phyloP scores from a whole-genome alignment of 2,329 filamentous ascomycete genomes.

The Trichoderma gracile region DNA sequence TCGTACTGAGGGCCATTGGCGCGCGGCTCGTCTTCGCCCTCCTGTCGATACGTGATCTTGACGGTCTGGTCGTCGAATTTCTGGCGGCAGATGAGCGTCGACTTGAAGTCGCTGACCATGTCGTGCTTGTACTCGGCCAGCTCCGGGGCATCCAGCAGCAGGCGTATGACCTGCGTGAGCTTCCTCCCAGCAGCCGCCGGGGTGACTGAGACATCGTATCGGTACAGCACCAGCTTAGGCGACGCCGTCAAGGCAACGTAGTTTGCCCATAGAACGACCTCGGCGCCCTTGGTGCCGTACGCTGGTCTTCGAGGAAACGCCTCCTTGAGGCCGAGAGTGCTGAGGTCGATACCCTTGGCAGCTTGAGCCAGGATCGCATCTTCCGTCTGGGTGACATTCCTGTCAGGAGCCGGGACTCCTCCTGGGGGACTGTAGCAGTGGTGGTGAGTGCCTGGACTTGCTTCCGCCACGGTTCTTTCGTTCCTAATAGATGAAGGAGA shows the following conservation, averaged over 20 bases:
- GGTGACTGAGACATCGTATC: constrained; percentile 24
- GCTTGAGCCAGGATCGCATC: constrained; percentile 15
- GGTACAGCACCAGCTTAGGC: constrained; percentile 25
- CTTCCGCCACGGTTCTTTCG: too few species aligned
- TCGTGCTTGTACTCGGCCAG: constrained; percentile 26
- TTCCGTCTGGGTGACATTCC: constrained; percentile 23
- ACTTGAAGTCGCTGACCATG: constrained; percentile 40
- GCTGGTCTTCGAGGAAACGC: constrained; percentile 25
- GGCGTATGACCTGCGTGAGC: constrained; percentile 25
- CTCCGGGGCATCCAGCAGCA: constrained; percentile 33
- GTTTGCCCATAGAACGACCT: constrained; percentile 28
- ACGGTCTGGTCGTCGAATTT: constrained; percentile 29
- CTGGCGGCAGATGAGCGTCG: constrained; percentile 36
- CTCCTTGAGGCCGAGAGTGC: constrained; percentile 15
- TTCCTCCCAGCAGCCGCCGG: constrained; percentile 23
- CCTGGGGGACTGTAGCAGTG: neutral
- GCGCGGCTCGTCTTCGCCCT: constrained; percentile 36
- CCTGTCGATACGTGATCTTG: constrained; percentile 33
- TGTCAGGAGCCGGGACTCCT: constrained; percentile 14
- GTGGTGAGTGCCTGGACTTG: neutral
- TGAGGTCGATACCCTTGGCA: constrained; percentile 8
- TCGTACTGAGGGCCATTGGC: constrained; percentile 28
- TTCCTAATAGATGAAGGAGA: too few species aligned
- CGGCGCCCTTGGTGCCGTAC: constrained; percentile 26
- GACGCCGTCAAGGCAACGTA: constrained; percentile 25